Evolutionary conservation across 2,329 filamentous ascomycete genomes (phyloP), one percentile per base, ranked within the genome.

Genomic region (Sarocladium kiliense): DNA sequence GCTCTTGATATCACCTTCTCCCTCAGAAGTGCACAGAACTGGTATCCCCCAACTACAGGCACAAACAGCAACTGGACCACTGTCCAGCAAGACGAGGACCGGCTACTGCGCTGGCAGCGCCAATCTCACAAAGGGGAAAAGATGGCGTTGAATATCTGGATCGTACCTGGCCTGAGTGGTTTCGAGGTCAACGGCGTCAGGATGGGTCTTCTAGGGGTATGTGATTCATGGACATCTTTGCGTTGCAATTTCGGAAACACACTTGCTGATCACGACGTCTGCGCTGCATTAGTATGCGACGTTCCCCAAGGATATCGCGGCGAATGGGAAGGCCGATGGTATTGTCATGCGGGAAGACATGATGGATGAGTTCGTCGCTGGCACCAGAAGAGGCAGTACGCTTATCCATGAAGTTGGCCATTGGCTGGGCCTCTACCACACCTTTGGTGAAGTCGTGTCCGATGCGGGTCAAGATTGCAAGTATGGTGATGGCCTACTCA

Each of bases 401-500:
- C 23, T 54, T 2, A 27, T 54, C 34, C 51, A 54, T 34, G 51
- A 54, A 25, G 36, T 54, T 32, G 51, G 51, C 7, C 51, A 54
- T 34, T 54, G 51, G 51, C 51, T 54, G 2, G 51, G 51, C 1
- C 32, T 54, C 51, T 41, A 54, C 34, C 51, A 54, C 36, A 42
- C 37, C 36, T 54, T 54, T 42, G 51, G 39, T 9, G 7, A 23
- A 18, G 41, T 42, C 9, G 57, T 59, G 6, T 49, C 54, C 2
- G 41, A 59, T 3, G 25, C 18, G 18, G 53, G 50, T 16, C 42
- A 60, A 10, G 54, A 61, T 3, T 64, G 61, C 54, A 26, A 54
- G 34, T 18, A 50, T 0, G 56, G 58, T 12, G 57, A 59, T 32
- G 59, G 60, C 5, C 25, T 62, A 30, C 56, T 62, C 23, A 59